Conservation (phyloP, 108 stramenopile species). For the Licmophora abbreviata region DNA sequence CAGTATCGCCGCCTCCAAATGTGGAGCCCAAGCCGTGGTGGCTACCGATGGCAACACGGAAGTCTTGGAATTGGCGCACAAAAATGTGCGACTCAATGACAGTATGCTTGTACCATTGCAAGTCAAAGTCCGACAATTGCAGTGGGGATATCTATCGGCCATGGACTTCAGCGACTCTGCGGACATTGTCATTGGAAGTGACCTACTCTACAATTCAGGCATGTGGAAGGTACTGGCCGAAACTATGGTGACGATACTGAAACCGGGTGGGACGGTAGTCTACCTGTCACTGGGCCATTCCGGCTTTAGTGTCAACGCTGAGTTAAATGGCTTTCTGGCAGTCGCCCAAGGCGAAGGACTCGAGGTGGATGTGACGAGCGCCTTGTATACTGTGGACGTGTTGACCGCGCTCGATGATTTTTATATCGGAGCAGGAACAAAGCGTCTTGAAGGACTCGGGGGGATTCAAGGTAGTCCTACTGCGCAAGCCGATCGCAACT, state of each 20-base stretch:
- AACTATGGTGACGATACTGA: conserved; percentile 43
- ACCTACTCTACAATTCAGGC: conserved; percentile 65
- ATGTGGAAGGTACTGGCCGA: conserved; percentile 52
- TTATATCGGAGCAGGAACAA: conserved; percentile 3
- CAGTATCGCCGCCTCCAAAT: conserved; percentile 32
- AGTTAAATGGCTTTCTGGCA: conserved; percentile 52
- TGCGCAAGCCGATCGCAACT: conserved; percentile 6
- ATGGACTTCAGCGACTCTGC: conserved; percentile 36
- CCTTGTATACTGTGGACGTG: background rate
- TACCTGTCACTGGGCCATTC: conserved; percentile 65
- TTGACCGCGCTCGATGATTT: too few species aligned
- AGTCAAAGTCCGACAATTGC: conserved; percentile 18
- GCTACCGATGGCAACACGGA: conserved; percentile 60
- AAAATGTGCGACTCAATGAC: conserved; percentile 39
- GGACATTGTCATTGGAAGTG: conserved; percentile 50
- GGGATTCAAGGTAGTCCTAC: conserved; percentile 10
- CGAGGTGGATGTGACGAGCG: too few species aligned
- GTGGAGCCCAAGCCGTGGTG: conserved; percentile 29
- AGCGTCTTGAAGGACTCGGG: conserved; percentile 5
- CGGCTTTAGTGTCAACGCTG: conserved; percentile 57
- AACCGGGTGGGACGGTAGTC: conserved; percentile 30
- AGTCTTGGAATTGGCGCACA: conserved; percentile 30
- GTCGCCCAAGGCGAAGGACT: conserved; percentile 15
- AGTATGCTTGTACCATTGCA: background rate
- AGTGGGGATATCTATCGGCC: conserved; percentile 52